Evolutionary conservation across 2,329 filamentous ascomycete genomes (phyloP).

Genomic region (Herpotrichia juniperi): DNA sequence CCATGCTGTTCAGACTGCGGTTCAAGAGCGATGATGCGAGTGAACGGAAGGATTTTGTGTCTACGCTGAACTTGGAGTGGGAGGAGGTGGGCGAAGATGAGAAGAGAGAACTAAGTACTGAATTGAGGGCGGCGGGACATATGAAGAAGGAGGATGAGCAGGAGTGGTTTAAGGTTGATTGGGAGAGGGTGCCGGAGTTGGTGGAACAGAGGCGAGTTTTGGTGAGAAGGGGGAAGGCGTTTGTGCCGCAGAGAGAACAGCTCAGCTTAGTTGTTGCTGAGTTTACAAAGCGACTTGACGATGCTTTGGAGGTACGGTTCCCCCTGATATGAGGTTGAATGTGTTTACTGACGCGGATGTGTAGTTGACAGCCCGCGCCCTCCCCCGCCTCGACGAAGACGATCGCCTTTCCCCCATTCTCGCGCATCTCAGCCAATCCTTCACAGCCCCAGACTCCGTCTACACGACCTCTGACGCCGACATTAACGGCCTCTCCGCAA

Average conservation of each 20-base stretch:
- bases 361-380: constrained; percentile 83
- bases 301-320: constrained; percentile 74
- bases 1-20: constrained; percentile 84
- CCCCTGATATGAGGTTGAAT: not conserved
- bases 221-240: constrained; percentile 81
- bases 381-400: constrained; percentile 94
- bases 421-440: constrained; percentile 90
- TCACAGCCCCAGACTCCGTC: constrained; percentile 85
- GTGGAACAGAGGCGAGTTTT: constrained; percentile 81
- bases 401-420: constrained; percentile 82
- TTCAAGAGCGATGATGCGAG: constrained; percentile 76
- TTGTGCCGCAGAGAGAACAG: constrained; percentile 86
- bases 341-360: constrained; percentile 8
- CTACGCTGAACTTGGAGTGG: constrained; percentile 80
- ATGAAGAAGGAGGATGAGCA: constrained; percentile 72
- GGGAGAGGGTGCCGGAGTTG: constrained; percentile 89
- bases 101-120: constrained; percentile 67
- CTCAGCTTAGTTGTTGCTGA: constrained; percentile 87
- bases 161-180: constrained; percentile 95
- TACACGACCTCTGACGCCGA: constrained; percentile 74
- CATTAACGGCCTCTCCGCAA: constrained; percentile 76
- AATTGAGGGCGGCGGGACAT: constrained; percentile 65
- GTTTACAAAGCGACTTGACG: constrained; percentile 79
- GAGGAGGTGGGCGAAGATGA: constrained; percentile 82
- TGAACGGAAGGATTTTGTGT: constrained; percentile 79